Evolutionary conservation across 352 stramenopile genomes (phyloP).

Genomic region (Thalassiosira sp.): DNA sequence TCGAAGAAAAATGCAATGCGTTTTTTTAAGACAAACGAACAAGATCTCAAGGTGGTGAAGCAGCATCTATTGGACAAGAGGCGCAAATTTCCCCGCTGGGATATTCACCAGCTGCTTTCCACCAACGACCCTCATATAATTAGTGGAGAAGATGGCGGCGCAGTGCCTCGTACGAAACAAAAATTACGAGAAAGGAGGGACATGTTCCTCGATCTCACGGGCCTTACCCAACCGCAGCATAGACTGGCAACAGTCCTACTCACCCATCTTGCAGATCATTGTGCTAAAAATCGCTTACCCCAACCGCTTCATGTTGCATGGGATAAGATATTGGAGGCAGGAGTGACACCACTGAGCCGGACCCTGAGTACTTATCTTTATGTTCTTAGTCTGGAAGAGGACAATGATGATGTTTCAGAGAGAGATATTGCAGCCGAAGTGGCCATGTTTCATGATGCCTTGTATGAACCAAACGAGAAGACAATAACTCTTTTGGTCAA

Average conservation of each 20-base stretch:
- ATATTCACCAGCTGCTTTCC: conserved; percentile 15
- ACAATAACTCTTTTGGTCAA: conserved; percentile 69
- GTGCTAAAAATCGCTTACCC: conserved; percentile 54
- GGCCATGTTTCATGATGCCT: conserved; percentile 64
- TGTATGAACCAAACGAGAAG: conserved; percentile 70
- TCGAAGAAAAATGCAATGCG: conserved; percentile 47
- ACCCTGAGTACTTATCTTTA: conserved; percentile 79
- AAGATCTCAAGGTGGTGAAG: conserved; percentile 41
- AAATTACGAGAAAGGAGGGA: conserved; percentile 33
- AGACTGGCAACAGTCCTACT: conserved; percentile 46
- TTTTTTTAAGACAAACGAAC: conserved; percentile 44
- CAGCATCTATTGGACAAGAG: conserved; percentile 26
- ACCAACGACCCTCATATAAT: neutral
- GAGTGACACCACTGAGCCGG: conserved; percentile 55
- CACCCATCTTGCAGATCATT: conserved; percentile 65
- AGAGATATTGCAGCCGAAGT: conserved; percentile 60
- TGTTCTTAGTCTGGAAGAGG: conserved; percentile 52
- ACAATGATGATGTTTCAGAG: conserved; percentile 1
- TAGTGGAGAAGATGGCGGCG: neutral
- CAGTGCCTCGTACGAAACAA: conserved; percentile 9
- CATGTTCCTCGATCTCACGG: conserved; percentile 43
- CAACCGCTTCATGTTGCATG: conserved; percentile 63
- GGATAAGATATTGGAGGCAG: conserved; percentile 72
- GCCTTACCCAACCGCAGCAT: conserved; percentile 43
- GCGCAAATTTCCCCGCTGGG: conserved; percentile 26